phyloP scores from a whole-genome alignment of 2,329 filamentous ascomycete species.

The Penicillium corylophilum region DNA sequence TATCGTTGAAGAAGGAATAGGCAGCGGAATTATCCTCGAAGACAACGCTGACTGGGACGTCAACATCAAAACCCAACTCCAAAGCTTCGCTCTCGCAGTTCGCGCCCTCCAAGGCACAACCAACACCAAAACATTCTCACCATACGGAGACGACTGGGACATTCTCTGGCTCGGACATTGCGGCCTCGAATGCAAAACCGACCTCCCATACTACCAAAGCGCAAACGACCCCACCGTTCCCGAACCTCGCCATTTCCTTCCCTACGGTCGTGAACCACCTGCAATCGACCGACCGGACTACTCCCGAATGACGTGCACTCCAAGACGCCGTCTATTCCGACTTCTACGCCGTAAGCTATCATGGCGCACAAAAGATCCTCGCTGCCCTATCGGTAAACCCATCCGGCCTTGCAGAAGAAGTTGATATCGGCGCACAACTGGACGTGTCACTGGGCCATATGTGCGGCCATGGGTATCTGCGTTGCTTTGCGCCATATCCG shows the following conservation, averaged over 20 bases:
- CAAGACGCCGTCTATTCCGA: slow-evolving; percentile 20
- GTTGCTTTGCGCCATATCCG: slow-evolving; percentile 21
- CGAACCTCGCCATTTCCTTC: slow-evolving; percentile 19
- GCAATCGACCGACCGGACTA: slow-evolving; percentile 9
- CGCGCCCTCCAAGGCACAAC: slow-evolving; percentile 31
- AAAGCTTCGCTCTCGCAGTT: slow-evolving; percentile 34
- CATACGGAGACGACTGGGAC: slow-evolving; percentile 50
- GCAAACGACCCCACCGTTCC: slow-evolving; percentile 17
- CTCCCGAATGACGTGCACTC: slow-evolving; percentile 14
- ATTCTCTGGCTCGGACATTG: slow-evolving; percentile 28
- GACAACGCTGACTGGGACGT: slow-evolving; percentile 61
- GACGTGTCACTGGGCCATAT: slow-evolving; percentile 23
- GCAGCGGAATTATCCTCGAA: slow-evolving; percentile 41
- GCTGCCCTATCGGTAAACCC: slow-evolving; percentile 22
- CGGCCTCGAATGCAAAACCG: slow-evolving; percentile 17
- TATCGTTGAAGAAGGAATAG: slow-evolving; percentile 13
- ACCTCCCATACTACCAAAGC: slow-evolving; percentile 12
- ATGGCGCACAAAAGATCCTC: slow-evolving; percentile 20
- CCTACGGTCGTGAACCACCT: slow-evolving; percentile 21
- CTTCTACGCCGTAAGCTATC: slow-evolving; percentile 22
- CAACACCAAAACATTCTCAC: slow-evolving; percentile 31
- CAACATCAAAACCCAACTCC: slow-evolving; percentile 50
- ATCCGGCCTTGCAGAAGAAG: slow-evolving; percentile 14
- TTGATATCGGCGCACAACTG: slow-evolving; percentile 24
- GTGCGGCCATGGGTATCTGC: slow-evolving; percentile 21